Base-by-base conservation (phyloP, 169 alveolate genomes). In the Cryptosporidium meleagridis region DNA sequence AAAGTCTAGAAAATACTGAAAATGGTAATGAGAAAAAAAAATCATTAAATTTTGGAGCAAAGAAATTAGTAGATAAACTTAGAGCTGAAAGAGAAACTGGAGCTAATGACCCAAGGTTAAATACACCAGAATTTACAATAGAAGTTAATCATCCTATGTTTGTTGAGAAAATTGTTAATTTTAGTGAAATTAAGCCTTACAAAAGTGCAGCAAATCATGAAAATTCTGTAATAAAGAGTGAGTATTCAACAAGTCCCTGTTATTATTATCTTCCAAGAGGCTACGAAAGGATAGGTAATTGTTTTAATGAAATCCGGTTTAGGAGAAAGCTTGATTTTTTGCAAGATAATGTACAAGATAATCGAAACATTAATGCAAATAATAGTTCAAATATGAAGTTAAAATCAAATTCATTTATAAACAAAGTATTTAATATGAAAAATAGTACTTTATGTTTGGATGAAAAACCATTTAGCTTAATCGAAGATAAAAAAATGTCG, bases 101-200 rank as follows among this genome's bases (percentile, higher is more conserved):
- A n/a, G 39, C 41, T 21, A 23, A 65, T 80, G 89, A 80, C 62
- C 89, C 89, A 18, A 80, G 89, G 48, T 80, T 80, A 29, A 62
- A 62, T 61, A 80, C 35, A 6, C 72, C 68, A 6, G 89, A 80
- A n/a, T 45, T 70, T 70, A 70, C 44, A 45, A 70, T 70, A 44
- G 73, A 67, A 67, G 52, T 67, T 39, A 73, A 73, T 29, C 48
- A 26, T 14, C 68, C 71, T 3, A 55, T 9, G 31, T 73, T 73
- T 21, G 52, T 37, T 18, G 86, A 73, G 14, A 73, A 73, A 73
- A 18, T 14, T 7, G 51, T 73, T 29, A 35, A 55, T 55, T 23
- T 73, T 14, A 31, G 48, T 6, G 31, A 53, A 73, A 45, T 73
- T 53, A 37, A 58, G 33, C 41, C 86, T 29, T 73, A 73, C 53